These are phyloP conservation scores for Dovyalis caffra DNA, from an alignment of 345 rosid species.

Conservation along the genomic window DNA sequence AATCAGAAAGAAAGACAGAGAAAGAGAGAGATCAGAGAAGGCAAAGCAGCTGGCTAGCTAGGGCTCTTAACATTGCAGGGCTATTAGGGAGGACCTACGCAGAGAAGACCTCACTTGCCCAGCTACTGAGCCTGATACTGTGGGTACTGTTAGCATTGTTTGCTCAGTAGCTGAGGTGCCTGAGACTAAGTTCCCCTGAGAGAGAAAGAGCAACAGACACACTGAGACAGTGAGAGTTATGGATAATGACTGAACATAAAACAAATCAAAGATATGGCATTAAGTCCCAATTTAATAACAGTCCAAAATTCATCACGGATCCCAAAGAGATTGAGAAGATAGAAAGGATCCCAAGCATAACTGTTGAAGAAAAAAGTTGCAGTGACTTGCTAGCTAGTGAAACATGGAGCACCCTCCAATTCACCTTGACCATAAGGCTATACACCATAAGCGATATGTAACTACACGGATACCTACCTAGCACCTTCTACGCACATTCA, in stretches of 20 bases:
- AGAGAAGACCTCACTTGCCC: background rate
- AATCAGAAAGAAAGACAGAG: background rate
- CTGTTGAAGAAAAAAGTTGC: background rate
- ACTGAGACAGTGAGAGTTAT: constrained; percentile 35
- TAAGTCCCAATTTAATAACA: constrained; percentile 17
- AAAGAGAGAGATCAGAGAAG: background rate
- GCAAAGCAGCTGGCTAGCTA: constrained; percentile 3
- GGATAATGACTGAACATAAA: constrained; percentile 42
- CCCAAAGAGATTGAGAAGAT: constrained; percentile 39
- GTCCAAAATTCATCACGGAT: constrained; percentile 43
- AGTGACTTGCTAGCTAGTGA: background rate
- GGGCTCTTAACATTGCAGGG: constrained; percentile 18
- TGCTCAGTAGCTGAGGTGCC: constrained; percentile 20
- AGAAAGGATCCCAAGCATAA: background rate
- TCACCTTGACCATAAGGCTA: background rate
- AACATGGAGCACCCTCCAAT: background rate
- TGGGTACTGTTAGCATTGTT: constrained; percentile 25
- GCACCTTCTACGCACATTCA: no score
- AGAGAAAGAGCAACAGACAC: constrained; percentile 17
- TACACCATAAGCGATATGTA: background rate
- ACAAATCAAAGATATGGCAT: constrained; percentile 42
- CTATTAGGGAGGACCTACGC: background rate
- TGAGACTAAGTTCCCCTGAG: no score
- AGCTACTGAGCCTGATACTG: constrained; percentile 25
- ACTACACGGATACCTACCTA: background rate